A percentile compares a stretch with the other conserved stretches of the same genome.
phyloP scores from a whole-genome alignment of 768 basidiomycete species.

The Postia placenta region DNA sequence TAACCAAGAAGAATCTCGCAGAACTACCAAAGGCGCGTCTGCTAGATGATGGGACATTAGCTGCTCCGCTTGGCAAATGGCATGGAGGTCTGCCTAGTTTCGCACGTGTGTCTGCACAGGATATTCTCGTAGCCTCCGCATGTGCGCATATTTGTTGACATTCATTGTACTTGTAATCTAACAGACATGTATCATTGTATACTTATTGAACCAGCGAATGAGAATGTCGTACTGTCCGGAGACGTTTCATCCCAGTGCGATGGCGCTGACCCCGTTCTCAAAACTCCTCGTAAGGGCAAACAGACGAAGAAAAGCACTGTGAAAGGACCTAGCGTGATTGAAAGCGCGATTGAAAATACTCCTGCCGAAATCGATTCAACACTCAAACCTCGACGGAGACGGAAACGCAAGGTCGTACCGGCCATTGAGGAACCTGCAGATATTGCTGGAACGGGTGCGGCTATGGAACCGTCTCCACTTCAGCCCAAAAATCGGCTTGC shows the following conservation, averaged over 20 bases:
- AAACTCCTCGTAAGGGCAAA: no score
- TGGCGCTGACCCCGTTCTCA: no score
- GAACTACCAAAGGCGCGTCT: slow-evolving; percentile 51
- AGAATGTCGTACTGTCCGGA: not conserved
- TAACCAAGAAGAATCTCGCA: slow-evolving; percentile 45
- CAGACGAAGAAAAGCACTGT: no score
- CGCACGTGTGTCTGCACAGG: not conserved
- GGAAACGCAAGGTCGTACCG: not conserved
- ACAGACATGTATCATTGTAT: not conserved
- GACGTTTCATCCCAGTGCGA: not conserved
- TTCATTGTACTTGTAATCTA: not conserved
- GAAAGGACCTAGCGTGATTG: no score
- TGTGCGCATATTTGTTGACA: slow-evolving; percentile 10
- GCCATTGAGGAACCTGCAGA: not conserved
- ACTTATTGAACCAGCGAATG: not conserved
- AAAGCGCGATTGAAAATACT: not conserved
- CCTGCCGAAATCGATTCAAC: not conserved
- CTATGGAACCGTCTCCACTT: not conserved
- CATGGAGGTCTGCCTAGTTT: slow-evolving; percentile 22
- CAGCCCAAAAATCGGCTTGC: slow-evolving; percentile 50
- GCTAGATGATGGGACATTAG: slow-evolving; percentile 37
- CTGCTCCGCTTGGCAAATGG: slow-evolving; percentile 40
- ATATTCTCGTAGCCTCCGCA: slow-evolving; percentile 1
- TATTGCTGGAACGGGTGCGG: not conserved
- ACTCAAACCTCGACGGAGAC: not conserved